Percentiles rank a stretch among this genome's conserved stretches.
These are phyloP conservation scores for Paecilomyces sp. DNA, from an alignment of 2,329 filamentous ascomycete genomes.

Conservation along the genomic window DNA sequence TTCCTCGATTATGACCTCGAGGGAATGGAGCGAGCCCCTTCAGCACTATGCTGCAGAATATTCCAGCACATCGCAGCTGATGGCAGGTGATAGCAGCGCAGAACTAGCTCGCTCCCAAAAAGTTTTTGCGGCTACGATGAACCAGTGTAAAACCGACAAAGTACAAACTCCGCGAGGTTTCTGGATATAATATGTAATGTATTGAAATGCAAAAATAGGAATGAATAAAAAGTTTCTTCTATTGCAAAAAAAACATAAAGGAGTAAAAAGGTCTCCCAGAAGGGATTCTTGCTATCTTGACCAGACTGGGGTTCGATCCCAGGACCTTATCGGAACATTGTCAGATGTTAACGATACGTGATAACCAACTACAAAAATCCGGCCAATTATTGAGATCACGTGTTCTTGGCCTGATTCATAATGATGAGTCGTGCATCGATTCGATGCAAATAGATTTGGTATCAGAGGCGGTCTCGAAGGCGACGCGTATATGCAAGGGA, in stretches of 20 bases:
- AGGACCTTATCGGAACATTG: neutral
- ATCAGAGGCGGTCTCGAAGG: no score
- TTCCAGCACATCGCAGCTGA: neutral
- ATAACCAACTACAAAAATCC: conserved; percentile 29
- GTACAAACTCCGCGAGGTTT: neutral
- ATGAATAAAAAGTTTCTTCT: neutral
- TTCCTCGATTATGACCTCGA: neutral
- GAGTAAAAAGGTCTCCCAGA: neutral
- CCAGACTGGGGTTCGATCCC: neutral
- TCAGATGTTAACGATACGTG: conserved; percentile 28
- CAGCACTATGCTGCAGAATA: neutral
- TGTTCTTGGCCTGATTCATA: neutral
- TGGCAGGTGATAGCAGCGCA: neutral
- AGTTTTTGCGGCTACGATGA: neutral
- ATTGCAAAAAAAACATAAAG: neutral
- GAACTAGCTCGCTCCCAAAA: neutral
- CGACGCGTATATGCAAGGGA: no score
- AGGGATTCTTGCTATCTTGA: neutral
- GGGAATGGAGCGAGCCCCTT: neutral
- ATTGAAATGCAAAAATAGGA: neutral
- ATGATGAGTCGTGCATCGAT: neutral
- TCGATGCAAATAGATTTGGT: no score
- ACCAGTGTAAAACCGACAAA: neutral
- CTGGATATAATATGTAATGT: neutral
- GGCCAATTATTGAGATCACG: neutral